Conservation (phyloP, 108 stramenopile species). For the Conticribra guillardii region DNA sequence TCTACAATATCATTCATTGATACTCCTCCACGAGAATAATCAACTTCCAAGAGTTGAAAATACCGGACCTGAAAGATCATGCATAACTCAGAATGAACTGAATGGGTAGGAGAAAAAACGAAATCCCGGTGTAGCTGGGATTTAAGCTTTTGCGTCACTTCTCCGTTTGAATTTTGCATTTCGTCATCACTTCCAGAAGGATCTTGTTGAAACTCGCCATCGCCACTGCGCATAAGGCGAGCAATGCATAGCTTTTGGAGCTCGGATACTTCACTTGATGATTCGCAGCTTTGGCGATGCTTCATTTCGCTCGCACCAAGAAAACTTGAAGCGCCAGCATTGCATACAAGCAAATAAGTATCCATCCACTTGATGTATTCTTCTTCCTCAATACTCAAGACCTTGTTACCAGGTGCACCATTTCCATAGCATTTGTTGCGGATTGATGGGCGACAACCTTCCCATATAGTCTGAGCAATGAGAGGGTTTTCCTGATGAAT, state of each 20-base stretch:
- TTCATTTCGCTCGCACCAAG: background rate
- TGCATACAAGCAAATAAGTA: slow-evolving; percentile 40
- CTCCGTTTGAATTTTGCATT: background rate
- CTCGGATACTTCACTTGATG: slow-evolving; percentile 13
- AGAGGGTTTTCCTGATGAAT: slow-evolving; percentile 41
- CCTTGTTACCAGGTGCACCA: background rate
- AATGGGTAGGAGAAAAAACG: slow-evolving; percentile 42
- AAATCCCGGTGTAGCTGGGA: slow-evolving; percentile 1
- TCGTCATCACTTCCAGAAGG: background rate
- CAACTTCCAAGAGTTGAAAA: slow-evolving; percentile 13
- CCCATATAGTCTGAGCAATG: slow-evolving; percentile 44
- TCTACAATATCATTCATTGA: slow-evolving; percentile 2
- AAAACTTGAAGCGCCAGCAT: slow-evolving; percentile 18
- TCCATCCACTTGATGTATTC: slow-evolving; percentile 23
- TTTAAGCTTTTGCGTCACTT: too few relatives aligned
- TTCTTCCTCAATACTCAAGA: background rate
- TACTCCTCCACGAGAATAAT: background rate
- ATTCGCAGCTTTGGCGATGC: background rate
- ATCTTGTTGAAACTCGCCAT: background rate
- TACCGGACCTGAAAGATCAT: slow-evolving; percentile 40
- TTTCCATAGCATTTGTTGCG: background rate
- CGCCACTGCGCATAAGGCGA: slow-evolving; percentile 4
- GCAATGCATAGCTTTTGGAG: slow-evolving; percentile 39
- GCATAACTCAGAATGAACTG: slow-evolving; percentile 31
- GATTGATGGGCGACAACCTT: slow-evolving; percentile 45